phyloP scores from a whole-genome alignment of 108 stramenopile genomes.

The Heterococcus sp. region DNA sequence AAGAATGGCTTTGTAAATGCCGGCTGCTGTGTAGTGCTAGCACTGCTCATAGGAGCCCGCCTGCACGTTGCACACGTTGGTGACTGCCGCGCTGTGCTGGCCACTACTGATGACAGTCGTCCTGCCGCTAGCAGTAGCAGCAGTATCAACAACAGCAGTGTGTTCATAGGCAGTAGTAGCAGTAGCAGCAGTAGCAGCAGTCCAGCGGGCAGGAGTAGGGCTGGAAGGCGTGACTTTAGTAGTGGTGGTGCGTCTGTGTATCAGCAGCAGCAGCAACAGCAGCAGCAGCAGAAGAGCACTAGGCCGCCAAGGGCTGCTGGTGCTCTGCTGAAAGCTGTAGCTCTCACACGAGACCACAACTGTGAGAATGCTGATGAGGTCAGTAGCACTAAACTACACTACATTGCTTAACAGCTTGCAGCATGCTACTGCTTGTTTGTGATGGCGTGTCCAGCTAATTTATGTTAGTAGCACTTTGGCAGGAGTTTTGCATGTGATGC shows the following conservation, averaged over 20 bases:
- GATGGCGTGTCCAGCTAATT: too few species aligned
- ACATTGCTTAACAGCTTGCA: too few species aligned
- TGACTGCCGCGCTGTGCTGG: conserved; percentile 50
- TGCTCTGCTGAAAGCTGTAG: conserved; percentile 8
- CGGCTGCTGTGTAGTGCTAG: conserved; percentile 51
- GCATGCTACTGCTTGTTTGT: neutral
- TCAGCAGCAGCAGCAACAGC: neutral
- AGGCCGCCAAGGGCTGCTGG: neutral
- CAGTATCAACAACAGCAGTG: too few species aligned
- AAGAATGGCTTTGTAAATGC: conserved; percentile 45
- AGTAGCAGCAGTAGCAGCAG: neutral
- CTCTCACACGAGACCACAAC: conserved; percentile 43
- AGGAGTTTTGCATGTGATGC: too few species aligned
- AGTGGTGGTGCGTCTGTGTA: neutral
- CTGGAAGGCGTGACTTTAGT: neutral
- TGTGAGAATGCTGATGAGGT: conserved; percentile 41
- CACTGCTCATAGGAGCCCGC: conserved; percentile 27
- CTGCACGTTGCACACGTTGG: conserved; percentile 51
- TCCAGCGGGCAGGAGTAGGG: neutral
- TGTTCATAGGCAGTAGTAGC: too few species aligned
- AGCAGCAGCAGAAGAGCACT: too few species aligned
- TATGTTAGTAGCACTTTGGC: too few species aligned
- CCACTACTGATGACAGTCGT: conserved; percentile 21
- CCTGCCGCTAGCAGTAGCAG: neutral
- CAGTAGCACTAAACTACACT: too few species aligned